Percentiles rank a stretch among this genome's conserved stretches.
phyloP scores from a whole-genome alignment of 2,329 filamentous ascomycete species.

The Colletotrichum caudatum region DNA sequence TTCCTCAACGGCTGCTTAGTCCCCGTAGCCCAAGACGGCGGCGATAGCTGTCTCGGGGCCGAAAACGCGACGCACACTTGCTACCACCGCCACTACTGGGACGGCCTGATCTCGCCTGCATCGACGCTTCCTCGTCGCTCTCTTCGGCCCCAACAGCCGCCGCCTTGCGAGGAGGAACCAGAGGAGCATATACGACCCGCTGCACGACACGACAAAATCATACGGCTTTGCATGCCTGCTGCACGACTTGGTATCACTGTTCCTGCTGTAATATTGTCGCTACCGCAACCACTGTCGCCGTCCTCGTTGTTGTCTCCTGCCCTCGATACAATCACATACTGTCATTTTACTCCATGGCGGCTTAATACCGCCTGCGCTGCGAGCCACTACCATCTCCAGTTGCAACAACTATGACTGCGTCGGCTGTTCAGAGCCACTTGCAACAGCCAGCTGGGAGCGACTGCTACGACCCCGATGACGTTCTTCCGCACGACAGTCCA shows the following conservation, averaged over 20 bases:
- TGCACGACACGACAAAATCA: neutral
- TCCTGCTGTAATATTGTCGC: neutral
- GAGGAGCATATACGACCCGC: neutral
- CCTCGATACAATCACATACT: neutral
- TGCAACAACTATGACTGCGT: slow-evolving; percentile 56
- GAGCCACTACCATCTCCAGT: slow-evolving; percentile 44
- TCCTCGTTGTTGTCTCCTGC: slow-evolving; percentile 4
- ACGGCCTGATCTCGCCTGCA: slow-evolving; percentile 13
- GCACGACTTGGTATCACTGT: neutral
- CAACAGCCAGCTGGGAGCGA: slow-evolving; percentile 50
- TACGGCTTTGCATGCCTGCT: neutral
- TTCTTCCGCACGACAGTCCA: slow-evolving; percentile 56
- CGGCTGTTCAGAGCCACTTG: slow-evolving; percentile 51
- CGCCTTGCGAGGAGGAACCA: slow-evolving; percentile 22
- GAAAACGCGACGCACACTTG: slow-evolving; percentile 33
- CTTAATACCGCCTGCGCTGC: slow-evolving; percentile 45
- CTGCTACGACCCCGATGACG: slow-evolving; percentile 60
- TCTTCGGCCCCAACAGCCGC: slow-evolving; percentile 33
- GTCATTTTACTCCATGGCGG: slow-evolving; percentile 48
- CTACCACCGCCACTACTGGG: neutral
- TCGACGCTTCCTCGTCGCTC: slow-evolving; percentile 19
- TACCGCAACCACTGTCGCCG: neutral
- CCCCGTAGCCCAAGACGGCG: slow-evolving; percentile 35
- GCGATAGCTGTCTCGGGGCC: slow-evolving; percentile 40
- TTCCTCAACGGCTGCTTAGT: slow-evolving; percentile 19